Percentiles rank a stretch among this genome's conserved stretches.
phyloP scores from a whole-genome alignment of 139 green algal genomes.

The Mesostigma viride region DNA sequence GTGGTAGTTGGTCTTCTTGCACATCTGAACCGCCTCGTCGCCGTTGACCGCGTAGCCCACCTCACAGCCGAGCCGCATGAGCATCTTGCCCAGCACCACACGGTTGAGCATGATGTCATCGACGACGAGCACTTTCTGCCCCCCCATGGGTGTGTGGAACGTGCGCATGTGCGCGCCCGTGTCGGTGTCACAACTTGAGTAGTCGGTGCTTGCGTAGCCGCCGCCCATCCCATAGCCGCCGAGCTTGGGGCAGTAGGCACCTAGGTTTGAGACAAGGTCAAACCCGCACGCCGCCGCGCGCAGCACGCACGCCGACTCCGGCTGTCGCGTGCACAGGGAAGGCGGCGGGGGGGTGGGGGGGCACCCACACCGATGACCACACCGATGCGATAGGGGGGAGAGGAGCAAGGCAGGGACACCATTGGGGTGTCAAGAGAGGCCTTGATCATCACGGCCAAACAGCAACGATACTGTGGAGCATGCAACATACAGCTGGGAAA shows the following conservation, averaged over 20 bases:
- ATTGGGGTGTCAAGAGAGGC: too few species aligned
- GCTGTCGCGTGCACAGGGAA: not conserved
- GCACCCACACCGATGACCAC: too few species aligned
- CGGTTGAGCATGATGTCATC: conserved; percentile 7
- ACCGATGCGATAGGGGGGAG: too few species aligned
- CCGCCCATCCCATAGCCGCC: not conserved
- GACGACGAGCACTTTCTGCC: conserved; percentile 10
- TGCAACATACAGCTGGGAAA: too few species aligned
- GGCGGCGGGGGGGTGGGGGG: too few species aligned
- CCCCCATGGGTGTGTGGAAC: too few species aligned
- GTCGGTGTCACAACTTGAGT: too few species aligned
- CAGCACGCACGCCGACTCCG: not conserved
- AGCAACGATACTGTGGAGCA: too few species aligned
- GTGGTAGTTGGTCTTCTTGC: not conserved
- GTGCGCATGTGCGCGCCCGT: too few species aligned
- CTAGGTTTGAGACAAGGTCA: conserved; percentile 10
- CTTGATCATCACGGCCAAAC: too few species aligned
- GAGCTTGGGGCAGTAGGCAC: conserved; percentile 7
- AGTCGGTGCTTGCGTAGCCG: not conserved
- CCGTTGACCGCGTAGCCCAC: conserved; percentile 2
- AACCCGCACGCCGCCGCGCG: conserved; percentile 14
- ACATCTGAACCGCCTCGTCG: not conserved
- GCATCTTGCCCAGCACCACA: conserved; percentile 15
- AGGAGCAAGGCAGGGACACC: too few species aligned
- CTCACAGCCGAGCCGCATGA: conserved; percentile 7